phyloP scores from a whole-genome alignment of 768 basidiomycete genomes.

The Pleurotus tuber-regium region DNA sequence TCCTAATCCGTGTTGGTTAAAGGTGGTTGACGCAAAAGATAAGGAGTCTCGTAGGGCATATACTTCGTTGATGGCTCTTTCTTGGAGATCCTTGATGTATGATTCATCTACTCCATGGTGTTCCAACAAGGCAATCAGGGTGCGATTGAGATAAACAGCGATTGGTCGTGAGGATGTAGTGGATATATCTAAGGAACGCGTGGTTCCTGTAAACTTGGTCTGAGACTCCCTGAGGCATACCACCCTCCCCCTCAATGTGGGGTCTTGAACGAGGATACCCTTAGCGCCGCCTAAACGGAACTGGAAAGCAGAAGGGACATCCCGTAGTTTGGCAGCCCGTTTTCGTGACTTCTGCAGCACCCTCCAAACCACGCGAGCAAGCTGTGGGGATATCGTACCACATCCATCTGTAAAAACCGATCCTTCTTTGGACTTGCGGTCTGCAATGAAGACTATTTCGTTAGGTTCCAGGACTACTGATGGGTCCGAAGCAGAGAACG shows the following conservation, averaged over 20 bases:
- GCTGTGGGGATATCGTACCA: conserved; percentile 39
- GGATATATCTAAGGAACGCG: conserved; percentile 45
- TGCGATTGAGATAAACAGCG: conserved; percentile 42
- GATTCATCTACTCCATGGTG: conserved; percentile 33
- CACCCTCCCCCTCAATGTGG: conserved; percentile 28
- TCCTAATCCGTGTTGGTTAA: conserved; percentile 44
- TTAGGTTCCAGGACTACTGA: conserved; percentile 33
- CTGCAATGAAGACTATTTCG: conserved; percentile 30
- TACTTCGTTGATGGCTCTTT: conserved; percentile 33
- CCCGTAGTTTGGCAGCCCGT: conserved; percentile 13
- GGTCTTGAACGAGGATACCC: conserved; percentile 46
- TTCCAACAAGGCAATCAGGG: conserved; percentile 48
- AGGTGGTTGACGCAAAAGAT: conserved; percentile 31
- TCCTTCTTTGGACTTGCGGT: conserved; percentile 25
- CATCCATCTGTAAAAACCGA: conserved; percentile 51
- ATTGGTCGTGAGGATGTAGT: conserved; percentile 42
- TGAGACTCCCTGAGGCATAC: conserved; percentile 43
- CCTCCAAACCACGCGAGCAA: conserved; percentile 34
- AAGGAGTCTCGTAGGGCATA: conserved; percentile 31
- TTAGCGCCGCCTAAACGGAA: conserved; percentile 46
- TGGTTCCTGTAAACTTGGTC: conserved; percentile 42
- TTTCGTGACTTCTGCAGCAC: conserved; percentile 28
- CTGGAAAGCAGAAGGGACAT: conserved; percentile 39
- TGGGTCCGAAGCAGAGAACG: conserved; percentile 50
- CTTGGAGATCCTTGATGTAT: conserved; percentile 36